A percentile compares a stretch with the other conserved stretches of the same genome.
These are phyloP conservation scores for Hirsutella minnesotensis DNA, from an alignment of 2,329 filamentous ascomycete species.

Conservation along the genomic window DNA sequence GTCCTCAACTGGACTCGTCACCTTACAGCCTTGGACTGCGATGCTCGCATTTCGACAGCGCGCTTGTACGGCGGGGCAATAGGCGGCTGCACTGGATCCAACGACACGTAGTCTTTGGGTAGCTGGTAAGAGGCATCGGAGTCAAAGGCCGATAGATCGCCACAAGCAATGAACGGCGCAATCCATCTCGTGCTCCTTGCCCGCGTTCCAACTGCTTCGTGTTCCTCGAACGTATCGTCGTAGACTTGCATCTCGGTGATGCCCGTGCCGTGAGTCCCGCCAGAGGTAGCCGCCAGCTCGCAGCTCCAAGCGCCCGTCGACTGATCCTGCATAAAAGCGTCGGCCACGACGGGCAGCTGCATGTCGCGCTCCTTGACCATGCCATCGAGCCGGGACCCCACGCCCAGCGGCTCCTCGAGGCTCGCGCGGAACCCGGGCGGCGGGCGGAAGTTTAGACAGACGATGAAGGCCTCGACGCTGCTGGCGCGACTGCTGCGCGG, in stretches of 20 bases:
- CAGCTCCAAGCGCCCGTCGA: slow-evolving; percentile 31
- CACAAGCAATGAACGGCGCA: slow-evolving; percentile 92
- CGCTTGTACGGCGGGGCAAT: slow-evolving; percentile 92
- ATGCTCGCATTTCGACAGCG: slow-evolving; percentile 60
- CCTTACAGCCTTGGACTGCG: slow-evolving; percentile 16
- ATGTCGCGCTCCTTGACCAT: slow-evolving; percentile 33
- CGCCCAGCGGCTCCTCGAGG: slow-evolving; percentile 62
- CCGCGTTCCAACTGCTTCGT: slow-evolving; percentile 11
- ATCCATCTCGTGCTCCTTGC: slow-evolving; percentile 59
- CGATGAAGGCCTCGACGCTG: slow-evolving; percentile 92
- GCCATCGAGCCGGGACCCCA: slow-evolving; percentile 40
- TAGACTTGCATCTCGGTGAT: slow-evolving; percentile 39
- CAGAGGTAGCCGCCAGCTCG: slow-evolving; percentile 5
- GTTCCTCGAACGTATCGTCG: slow-evolving; percentile 21
- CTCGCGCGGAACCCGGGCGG: slow-evolving; percentile 66
- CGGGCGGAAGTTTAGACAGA: slow-evolving; percentile 80
- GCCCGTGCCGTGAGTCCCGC: slow-evolving; percentile 8
- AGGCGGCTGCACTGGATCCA: slow-evolving; percentile 89
- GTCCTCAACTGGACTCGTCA: not conserved
- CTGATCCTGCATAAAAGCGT: slow-evolving; percentile 33
- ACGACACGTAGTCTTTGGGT: slow-evolving; percentile 71
- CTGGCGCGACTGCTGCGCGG: slow-evolving; percentile 90
- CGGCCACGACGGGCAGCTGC: slow-evolving; percentile 27
- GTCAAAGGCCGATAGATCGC: slow-evolving; percentile 88
- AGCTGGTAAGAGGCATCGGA: slow-evolving; percentile 89